Base-by-base conservation (phyloP, 345 rosid genomes). In the Conringia planisiliqua region DNA sequence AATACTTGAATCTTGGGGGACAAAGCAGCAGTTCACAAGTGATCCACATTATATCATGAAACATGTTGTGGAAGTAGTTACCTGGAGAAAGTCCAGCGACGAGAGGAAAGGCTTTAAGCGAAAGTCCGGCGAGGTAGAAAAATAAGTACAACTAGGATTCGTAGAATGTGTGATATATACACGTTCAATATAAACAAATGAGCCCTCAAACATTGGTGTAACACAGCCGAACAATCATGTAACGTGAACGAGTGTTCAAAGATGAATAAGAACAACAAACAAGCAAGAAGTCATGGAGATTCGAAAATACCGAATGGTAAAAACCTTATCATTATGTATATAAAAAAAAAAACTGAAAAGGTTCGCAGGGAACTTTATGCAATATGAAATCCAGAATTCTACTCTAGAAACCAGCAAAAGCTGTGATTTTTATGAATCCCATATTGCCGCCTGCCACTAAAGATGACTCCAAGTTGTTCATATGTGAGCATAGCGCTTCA, bases 401-500 rank as follows among this genome's bases (percentile, higher is more conserved):
- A 48, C 56, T 12, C 67, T 18, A 68, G 24, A 68, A 48, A 60
- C 30, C 43, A 22, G 13, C 30, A 0, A 74, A 68, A 61, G 70
- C 62, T 68, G 6, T 47, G 32, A 42, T 29, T 30, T 61, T 69
- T 68, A 75, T 50, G 36, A 68, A 14, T 14, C 62, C 67, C 62
- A 29, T 8, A 62, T 38, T 4, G 51, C 5, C 47, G 20, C 7
- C 14, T 35, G n/a, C 7, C 39, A 9, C 62, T 62, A 61, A 36
- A 60, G 43, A 47, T 24, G 35, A 7, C 7, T 61, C 43, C 4
- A 5, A 22, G 12, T 62, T 30, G 42, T 71, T 85, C 82, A 91
- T 39, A 89, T 82, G 27, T 88, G 90, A 61, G 83, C 89, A 64
- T 91, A 89, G 64, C 96, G 88, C 85, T 87, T 93, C 65, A 83